Base-by-base conservation (phyloP, 2,329 filamentous ascomycete species). In the Sclerotiophoma versabilis region DNA sequence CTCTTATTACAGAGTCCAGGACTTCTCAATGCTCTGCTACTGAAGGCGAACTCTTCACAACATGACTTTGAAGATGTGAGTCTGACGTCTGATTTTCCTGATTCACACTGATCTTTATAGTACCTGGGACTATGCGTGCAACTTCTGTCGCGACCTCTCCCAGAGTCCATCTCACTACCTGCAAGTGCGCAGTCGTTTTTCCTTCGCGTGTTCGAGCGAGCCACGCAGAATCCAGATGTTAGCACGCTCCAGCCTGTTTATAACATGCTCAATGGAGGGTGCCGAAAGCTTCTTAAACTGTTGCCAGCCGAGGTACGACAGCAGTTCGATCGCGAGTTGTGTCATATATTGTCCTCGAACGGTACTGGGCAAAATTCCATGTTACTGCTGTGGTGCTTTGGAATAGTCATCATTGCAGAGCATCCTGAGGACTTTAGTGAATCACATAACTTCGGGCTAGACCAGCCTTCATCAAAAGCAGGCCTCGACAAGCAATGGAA, bases 231-330 rank as follows among this genome's bases (percentile, higher is more conserved):
- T 20, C 71, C 68, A 20, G 57, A 59, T 46, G 61, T 65, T 7
- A 49, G 53, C 7, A 67, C 64, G 1, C 58, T 76, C 4, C 60
- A 62, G 32, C 58, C 66, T 4, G 59, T 75, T 3, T 71, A 74
- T 25, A 58, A 45, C 15, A 70, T 75, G 63, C 63, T 75, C 20
- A 69, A 71, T 50, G 74, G 74, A 38, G 72, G 73, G n/a, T 75
- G 74, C 50, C 52, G 59, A 19, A 63, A 64, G 3, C 64, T 76
- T 2, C 53, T 71, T 8, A 41, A 39, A 14, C 45, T 70, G 9
- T 59, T 75, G 17, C 58, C 70, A 2, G 12, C 57, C 4, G 63
- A 66, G 5, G 37, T 46, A 11, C 59, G 55, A 26, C 59, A 65
- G 27, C 50, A 55, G 10, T 70, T 74, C 19, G 71, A 75, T 25